Evolutionary conservation across 495 filamentous ascomycete genomes (phyloP).

Genomic region (Penicillium malachiteum): DNA sequence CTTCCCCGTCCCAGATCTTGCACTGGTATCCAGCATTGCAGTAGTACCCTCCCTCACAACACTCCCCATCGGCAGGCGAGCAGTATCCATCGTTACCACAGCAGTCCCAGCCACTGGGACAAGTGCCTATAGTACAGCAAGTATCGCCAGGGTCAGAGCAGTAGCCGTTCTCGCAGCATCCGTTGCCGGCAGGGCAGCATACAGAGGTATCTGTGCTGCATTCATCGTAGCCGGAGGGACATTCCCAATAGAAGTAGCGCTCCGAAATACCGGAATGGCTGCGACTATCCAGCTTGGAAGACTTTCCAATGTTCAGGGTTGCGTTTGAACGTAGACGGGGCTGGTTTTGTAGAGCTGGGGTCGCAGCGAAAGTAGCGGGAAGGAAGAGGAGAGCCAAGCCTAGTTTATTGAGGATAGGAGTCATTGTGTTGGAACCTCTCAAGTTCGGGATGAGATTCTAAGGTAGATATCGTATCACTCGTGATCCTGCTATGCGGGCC

Average conservation of each 20-base stretch:
- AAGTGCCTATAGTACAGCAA: constrained; percentile 20
- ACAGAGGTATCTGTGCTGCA: constrained; percentile 11
- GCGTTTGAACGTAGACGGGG: constrained; percentile 6
- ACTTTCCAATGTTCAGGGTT: background rate
- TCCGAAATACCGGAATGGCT: constrained; percentile 5
- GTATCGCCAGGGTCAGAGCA: constrained; percentile 13
- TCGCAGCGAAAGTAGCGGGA: background rate
- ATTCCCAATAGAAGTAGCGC: constrained; percentile 4
- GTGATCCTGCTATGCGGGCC: no score
- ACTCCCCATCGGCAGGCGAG: constrained; percentile 17
- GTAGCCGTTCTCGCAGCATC: constrained; percentile 20
- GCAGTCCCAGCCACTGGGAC: constrained; percentile 19
- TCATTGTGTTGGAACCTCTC: background rate
- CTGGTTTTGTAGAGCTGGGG: background rate
- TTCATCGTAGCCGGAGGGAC: constrained; percentile 10
- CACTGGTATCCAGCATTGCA: constrained; percentile 19
- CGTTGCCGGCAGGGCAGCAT: constrained; percentile 12
- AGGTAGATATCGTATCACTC: no score
- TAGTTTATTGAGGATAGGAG: background rate
- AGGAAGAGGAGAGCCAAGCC: background rate
- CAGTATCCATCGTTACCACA: constrained; percentile 16
- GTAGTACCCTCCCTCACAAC: constrained; percentile 21
- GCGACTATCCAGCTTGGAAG: background rate
- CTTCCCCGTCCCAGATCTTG: constrained; percentile 9
- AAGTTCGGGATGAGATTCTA: no score